Evolutionary conservation across 1,284 basidiomycete species (phyloP).

Genomic region (Ceraceosorus bombacis): DNA sequence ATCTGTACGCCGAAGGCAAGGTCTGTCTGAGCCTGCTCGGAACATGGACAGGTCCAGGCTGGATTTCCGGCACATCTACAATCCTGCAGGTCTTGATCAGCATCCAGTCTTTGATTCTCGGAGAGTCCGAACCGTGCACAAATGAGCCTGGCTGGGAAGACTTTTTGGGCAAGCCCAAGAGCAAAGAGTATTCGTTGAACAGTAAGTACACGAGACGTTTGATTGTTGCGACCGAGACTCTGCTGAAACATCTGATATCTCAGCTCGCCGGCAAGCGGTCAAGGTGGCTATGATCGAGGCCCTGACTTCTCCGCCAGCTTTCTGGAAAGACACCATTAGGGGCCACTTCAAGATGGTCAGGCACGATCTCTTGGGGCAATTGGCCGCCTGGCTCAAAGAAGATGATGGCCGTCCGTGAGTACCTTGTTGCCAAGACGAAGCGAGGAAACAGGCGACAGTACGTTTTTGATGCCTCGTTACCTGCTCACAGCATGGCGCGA

Average conservation of each 20-base stretch:
- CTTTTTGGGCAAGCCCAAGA: neutral
- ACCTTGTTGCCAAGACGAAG: too few relatives aligned
- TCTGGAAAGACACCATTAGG: conserved; percentile 71
- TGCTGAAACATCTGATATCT: conserved; percentile 2
- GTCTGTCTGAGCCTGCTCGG: conserved; percentile 84
- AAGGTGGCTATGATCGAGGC: conserved; percentile 63
- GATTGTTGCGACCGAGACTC: neutral
- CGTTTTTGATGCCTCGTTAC: too few relatives aligned
- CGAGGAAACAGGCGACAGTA: too few relatives aligned
- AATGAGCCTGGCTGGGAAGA: conserved; percentile 65
- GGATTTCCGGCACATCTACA: conserved; percentile 76
- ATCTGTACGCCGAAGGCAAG: conserved; percentile 81
- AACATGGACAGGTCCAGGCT: conserved; percentile 63
- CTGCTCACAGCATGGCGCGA: too few relatives aligned
- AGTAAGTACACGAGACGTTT: neutral
- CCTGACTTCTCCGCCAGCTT: conserved; percentile 68
- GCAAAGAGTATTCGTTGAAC: neutral
- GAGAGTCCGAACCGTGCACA: conserved; percentile 73
- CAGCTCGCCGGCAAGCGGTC: conserved; percentile 10
- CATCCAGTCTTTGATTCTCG: conserved; percentile 77
- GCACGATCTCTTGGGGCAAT: conserved; percentile 60
- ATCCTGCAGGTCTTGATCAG: conserved; percentile 70
- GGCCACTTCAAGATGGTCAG: conserved; percentile 85
- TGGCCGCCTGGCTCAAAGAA: conserved; percentile 67
- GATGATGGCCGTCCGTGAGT: conserved; percentile 58